Evolutionary conservation across 345 rosid species (phyloP).

Genomic region (Fremontodendron californicum): DNA sequence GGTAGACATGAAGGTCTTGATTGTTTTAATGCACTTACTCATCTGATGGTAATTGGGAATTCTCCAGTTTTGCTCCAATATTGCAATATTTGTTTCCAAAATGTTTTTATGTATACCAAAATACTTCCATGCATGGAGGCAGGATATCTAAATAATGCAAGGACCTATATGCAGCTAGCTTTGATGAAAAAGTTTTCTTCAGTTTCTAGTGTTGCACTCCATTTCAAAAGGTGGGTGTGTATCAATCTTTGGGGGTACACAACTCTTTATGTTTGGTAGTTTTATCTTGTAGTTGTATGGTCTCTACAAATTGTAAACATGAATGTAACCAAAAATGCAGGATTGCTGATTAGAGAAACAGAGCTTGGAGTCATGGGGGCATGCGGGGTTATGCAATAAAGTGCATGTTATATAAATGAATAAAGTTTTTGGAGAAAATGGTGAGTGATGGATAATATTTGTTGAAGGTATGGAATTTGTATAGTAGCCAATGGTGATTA

Average conservation of each 20-base stretch:
- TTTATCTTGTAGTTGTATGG: background rate
- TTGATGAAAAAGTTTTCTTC: slow-evolving; percentile 20
- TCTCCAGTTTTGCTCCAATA: background rate
- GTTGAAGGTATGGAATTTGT: background rate
- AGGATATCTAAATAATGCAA: slow-evolving; percentile 25
- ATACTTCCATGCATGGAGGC: slow-evolving; percentile 3
- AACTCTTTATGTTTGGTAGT: background rate
- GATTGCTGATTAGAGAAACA: slow-evolving; percentile 11
- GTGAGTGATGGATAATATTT: background rate
- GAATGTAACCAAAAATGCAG: slow-evolving; percentile 15
- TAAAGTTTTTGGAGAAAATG: background rate
- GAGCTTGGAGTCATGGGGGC: slow-evolving; percentile 2
- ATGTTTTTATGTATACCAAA: background rate
- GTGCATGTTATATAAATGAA: background rate
- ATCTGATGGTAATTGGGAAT: background rate
- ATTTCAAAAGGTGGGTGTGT: slow-evolving; percentile 14
- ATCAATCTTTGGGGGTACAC: background rate
- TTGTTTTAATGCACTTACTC: background rate
- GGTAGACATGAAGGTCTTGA: too few species aligned
- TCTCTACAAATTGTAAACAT: background rate
- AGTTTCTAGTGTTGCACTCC: slow-evolving; percentile 2
- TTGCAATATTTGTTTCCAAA: background rate
- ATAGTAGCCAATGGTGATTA: background rate
- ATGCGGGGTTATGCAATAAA: slow-evolving; percentile 8
- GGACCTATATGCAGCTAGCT: slow-evolving; percentile 10